These are phyloP conservation scores for Nothophaeocryptopus gaeumannii DNA, from an alignment of 2,329 filamentous ascomycete species.

Conservation along the genomic window DNA sequence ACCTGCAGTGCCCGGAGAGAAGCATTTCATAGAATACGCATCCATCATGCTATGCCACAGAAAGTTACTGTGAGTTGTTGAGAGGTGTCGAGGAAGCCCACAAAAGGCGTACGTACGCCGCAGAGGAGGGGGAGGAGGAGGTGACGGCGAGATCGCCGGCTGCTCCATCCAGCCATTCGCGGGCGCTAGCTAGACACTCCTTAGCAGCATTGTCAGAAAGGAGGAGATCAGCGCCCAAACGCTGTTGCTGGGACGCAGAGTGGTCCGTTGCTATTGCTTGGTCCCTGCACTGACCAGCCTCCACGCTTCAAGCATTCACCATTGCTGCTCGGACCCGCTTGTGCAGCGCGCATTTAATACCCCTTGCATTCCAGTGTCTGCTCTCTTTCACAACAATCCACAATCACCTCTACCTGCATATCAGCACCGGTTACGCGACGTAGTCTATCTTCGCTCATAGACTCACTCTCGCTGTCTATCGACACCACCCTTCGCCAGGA, in stretches of 20 bases:
- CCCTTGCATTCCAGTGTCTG: constrained; percentile 22
- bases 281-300: constrained; percentile 14
- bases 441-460: constrained; percentile 24
- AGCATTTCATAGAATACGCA: too few relatives aligned
- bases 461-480: constrained; percentile 31
- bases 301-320: constrained; percentile 12
- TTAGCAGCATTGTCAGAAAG: background rate
- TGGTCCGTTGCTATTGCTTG: constrained; percentile 12
- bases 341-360: constrained; percentile 21
- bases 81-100: too few relatives aligned
- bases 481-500: constrained; percentile 17
- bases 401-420: constrained; percentile 16
- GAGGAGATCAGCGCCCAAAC: constrained; percentile 6
- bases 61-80: too few relatives aligned
- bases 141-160: constrained; percentile 1
- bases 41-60: too few relatives aligned
- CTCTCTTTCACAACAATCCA: constrained; percentile 22
- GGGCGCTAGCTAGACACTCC: constrained; percentile 1
- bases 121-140: too few relatives aligned
- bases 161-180: background rate
- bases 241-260: constrained; percentile 14
- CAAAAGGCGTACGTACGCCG: too few relatives aligned
- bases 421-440: constrained; percentile 15
- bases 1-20: too few relatives aligned
- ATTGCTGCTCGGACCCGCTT: constrained; percentile 12